These are phyloP conservation scores for Xanthoparmelia taractica DNA, from an alignment of 495 filamentous ascomycete species.

Conservation along the genomic window DNA sequence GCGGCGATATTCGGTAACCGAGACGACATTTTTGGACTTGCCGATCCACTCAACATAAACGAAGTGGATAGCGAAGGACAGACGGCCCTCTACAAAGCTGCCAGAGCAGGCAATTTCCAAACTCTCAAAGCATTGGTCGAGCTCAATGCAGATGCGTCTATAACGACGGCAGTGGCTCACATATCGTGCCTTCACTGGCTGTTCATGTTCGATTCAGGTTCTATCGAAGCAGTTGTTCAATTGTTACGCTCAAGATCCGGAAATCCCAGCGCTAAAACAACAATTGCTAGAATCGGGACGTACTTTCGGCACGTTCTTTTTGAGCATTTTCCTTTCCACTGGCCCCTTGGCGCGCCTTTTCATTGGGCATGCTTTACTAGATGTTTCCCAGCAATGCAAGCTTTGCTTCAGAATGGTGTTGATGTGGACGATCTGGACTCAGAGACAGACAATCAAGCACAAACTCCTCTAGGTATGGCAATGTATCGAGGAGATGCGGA, in stretches of 20 bases:
- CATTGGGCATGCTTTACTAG: slow-evolving; percentile 31
- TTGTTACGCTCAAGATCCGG: slow-evolving; percentile 7
- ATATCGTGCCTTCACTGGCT: slow-evolving; percentile 28
- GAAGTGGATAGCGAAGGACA: slow-evolving; percentile 25
- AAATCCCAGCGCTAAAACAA: not conserved
- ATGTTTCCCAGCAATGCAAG: slow-evolving; percentile 19
- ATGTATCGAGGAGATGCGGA: slow-evolving; percentile 23
- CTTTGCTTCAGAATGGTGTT: slow-evolving; percentile 24
- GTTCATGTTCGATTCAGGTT: slow-evolving; percentile 17
- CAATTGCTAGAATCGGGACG: no score
- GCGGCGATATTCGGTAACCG: slow-evolving; percentile 25
- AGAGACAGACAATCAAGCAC: not conserved
- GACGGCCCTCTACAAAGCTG: slow-evolving; percentile 32
- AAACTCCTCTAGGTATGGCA: slow-evolving; percentile 23
- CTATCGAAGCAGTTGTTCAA: slow-evolving; percentile 1
- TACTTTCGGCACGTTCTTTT: not conserved
- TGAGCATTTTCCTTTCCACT: slow-evolving; percentile 29
- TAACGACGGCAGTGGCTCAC: slow-evolving; percentile 11
- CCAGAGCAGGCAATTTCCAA: slow-evolving; percentile 26
- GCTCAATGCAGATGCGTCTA: slow-evolving; percentile 22
- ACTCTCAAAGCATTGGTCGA: slow-evolving; percentile 24
- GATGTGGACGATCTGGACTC: slow-evolving; percentile 17
- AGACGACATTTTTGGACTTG: slow-evolving; percentile 16
- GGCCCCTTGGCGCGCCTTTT: slow-evolving; percentile 29
- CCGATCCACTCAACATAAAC: slow-evolving; percentile 1